These are phyloP conservation scores for Pseudoturritis turrita DNA, from an alignment of 345 rosid genomes.

Conservation along the genomic window DNA sequence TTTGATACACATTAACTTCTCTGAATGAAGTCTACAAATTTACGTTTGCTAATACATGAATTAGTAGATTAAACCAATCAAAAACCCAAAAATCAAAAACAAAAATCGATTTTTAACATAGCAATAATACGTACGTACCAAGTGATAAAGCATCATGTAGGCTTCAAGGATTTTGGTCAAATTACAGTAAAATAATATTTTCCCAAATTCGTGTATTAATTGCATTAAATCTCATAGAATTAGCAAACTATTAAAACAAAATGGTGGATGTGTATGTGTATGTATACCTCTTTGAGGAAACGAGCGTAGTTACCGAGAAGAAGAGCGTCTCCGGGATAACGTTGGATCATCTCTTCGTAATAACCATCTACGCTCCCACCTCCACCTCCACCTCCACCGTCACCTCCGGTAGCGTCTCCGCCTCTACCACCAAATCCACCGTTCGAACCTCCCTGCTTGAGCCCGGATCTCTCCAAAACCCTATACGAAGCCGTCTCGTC, in stretches of 20 bases:
- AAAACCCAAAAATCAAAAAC: not conserved
- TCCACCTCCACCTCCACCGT: conserved; percentile 28
- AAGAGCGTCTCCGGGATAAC: conserved; percentile 49
- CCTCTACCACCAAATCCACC: conserved; percentile 47
- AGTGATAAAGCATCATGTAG: not conserved
- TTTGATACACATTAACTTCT: too few species aligned
- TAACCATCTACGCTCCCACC: conserved; percentile 46
- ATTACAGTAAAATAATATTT: too few species aligned
- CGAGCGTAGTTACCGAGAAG: conserved; percentile 65
- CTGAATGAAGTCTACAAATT: too few species aligned
- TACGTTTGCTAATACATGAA: not conserved
- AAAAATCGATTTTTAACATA: not conserved
- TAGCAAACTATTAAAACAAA: too few species aligned
- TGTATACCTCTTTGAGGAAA: conserved; percentile 60
- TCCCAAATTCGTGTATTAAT: not conserved
- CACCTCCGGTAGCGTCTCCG: conserved; percentile 25
- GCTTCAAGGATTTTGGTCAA: not conserved
- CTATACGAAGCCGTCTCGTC: not conserved
- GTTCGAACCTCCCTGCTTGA: conserved; percentile 26
- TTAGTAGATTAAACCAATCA: not conserved
- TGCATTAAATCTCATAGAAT: too few species aligned
- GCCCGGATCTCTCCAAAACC: not conserved
- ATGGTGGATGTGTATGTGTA: too few species aligned
- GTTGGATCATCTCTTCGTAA: conserved; percentile 58
- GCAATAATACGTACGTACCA: not conserved